Base-by-base conservation (phyloP, 2,329 filamentous ascomycete species). In the Penicillium sp. region DNA sequence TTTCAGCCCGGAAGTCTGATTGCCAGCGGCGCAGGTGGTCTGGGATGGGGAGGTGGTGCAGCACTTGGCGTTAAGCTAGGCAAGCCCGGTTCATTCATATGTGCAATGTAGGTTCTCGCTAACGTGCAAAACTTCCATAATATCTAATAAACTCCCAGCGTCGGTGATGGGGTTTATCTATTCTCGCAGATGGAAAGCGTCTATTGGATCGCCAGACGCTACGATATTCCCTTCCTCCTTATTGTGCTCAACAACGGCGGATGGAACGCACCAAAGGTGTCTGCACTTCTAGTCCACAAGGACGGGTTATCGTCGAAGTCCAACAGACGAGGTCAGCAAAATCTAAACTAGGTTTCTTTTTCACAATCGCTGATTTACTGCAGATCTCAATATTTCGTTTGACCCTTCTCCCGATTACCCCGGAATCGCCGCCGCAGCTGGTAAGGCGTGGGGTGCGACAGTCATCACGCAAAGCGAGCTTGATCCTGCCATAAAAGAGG, bases 1-100 rank as follows among this genome's bases (percentile, higher is more conserved):
- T 14, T n/a, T 0, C 26, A 64, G 61, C 60, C 61, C 0, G 61
- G 61, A 33, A 58, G 50, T 22, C 40, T 63, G 0, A 31, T 66
- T 25, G 61, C 55, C n/a, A 66, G 63, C 28, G 89, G 89, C 3
- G 89, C 87, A 1, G 88, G 88, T 19, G 89, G 89, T 1, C 82
- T 92, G 0, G 89, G 89, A 3, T 92, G 89, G 89, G 88, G 84
- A 7, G 89, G 88, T 10, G 89, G 89, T 16, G 89, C 78, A 40
- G 85, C 87, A 0, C 71, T 92, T 1, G 89, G 89, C 2, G 85
- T 91, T 61, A 91, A 91, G 68, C 80, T 92, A 11, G 89, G 88
- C 0, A 77, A 80, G 40, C 61, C 63, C 1, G 78, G 79, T 30
- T 80, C 79, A 51, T 84, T 84, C 61, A 80, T 85, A 3, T 82